These are phyloP conservation scores for Kazachstania africana DNA, from an alignment of 805 yeast genomes.

Conservation along the genomic window DNA sequence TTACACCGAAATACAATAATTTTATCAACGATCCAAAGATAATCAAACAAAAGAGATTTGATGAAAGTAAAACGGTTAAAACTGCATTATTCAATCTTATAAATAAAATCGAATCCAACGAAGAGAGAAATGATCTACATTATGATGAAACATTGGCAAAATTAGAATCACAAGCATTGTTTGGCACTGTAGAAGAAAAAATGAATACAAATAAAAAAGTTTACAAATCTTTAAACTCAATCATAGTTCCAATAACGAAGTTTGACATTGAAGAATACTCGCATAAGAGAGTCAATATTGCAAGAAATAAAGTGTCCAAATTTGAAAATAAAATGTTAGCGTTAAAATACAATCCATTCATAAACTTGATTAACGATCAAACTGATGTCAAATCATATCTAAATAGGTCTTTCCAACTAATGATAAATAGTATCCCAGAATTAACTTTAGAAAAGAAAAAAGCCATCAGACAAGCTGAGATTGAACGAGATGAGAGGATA, in stretches of 20 bases:
- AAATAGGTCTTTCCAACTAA: conserved; percentile 9
- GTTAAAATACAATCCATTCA: conserved; percentile 18
- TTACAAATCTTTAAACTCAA: neutral
- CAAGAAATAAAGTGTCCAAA: conserved; percentile 24
- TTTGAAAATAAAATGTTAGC: conserved; percentile 15
- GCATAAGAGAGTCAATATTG: conserved; percentile 30
- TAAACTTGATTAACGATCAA: conserved; percentile 11
- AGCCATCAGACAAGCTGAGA: conserved; percentile 23
- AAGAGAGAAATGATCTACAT: neutral
- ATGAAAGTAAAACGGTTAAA: conserved; percentile 75
- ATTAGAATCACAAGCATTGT: neutral
- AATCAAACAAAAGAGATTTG: conserved; percentile 59
- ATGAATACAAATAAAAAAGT: neutral
- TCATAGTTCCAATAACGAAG: conserved; percentile 14
- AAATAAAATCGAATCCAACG: conserved; percentile 4
- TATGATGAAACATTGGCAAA: neutral
- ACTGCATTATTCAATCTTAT: conserved; percentile 40
- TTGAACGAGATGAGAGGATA: conserved; percentile 23
- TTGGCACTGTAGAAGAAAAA: neutral
- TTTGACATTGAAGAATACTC: conserved; percentile 54
- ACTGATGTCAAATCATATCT: conserved; percentile 5
- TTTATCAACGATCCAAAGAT: conserved; percentile 58
- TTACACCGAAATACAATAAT: conserved; percentile 57
- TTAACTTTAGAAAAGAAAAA: conserved; percentile 11
- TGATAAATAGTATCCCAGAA: conserved; percentile 9